These are phyloP conservation scores for Serendipita indica DNA, from an alignment of 768 basidiomycete species.

Conservation along the genomic window DNA sequence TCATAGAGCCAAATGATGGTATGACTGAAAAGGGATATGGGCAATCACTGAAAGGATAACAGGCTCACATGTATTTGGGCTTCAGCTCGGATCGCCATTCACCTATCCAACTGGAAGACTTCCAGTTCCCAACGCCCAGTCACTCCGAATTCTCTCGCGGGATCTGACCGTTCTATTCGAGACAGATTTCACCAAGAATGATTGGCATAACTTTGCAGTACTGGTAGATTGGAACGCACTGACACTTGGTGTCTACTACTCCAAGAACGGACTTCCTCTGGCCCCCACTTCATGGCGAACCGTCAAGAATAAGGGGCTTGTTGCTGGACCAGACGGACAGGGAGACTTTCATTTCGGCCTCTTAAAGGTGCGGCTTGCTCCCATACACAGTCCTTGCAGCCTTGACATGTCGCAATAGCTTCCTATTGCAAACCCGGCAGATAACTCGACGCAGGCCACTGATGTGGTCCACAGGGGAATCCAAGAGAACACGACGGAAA, in stretches of 20 bases:
- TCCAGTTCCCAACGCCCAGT: conserved; percentile 30
- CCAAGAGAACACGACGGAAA: conserved; percentile 33
- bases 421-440: conserved; percentile 34
- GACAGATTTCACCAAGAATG: conserved; percentile 11
- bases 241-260: conserved; percentile 16
- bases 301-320: conserved; percentile 10
- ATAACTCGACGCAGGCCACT: conserved; percentile 32
- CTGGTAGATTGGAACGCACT: conserved; percentile 16
- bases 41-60: neutral
- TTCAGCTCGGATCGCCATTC: conserved; percentile 11
- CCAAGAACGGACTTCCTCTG: conserved; percentile 10
- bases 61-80: neutral
- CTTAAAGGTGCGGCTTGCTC: conserved; percentile 14
- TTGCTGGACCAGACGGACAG: conserved; percentile 14
- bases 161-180: conserved; percentile 17
- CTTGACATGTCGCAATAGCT: conserved; percentile 25
- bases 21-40: conserved; percentile 40
- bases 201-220: conserved; percentile 16
- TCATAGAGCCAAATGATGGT: conserved; percentile 50
- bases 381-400: neutral
- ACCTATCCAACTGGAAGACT: conserved; percentile 30
- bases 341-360: conserved; percentile 17
- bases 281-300: conserved; percentile 10
- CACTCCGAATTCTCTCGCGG: conserved; percentile 43
- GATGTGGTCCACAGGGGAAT: conserved; percentile 46